Evolutionary conservation across 208 protist species (phyloP), one percentile per base, ranked within the genome.

Genomic region (Crithidia expoeki): DNA sequence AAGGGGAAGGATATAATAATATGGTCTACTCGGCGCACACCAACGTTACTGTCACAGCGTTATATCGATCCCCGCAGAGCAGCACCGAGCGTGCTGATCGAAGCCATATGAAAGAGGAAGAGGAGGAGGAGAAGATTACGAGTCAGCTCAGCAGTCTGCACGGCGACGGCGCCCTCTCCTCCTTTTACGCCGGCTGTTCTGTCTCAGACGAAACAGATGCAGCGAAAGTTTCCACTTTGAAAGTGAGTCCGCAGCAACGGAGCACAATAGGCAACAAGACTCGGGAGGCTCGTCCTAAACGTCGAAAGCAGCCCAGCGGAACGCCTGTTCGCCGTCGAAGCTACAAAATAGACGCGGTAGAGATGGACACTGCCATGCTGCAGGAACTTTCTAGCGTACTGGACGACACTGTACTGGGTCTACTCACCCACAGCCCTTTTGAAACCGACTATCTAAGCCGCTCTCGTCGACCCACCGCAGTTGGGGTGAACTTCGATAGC

Each of bases 321-420:
- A 27, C 58, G 21, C 66, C 59, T 16, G 51, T 66, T 12, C 65
- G 58, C 12, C 74, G 66, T 4, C 44, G 21, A 0, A 14, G n/a
- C 19, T 74, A n/a, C 49, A 25, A 59, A 17, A 68, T 79, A 9
- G 74, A 79, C 36, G 53, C 44, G 4, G 12, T 72, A 4, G 64
- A 68, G 50, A 16, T 53, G 36, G 40, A 79, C 34, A 63, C 58
- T 12, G 57, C 40, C 3, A 2, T 36, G 16, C 14, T 28, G 27
- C 17, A 40, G 0, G 74, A 67, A 51, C 53, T 68, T 5, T n/a
- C 74, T 21, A 36, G 21, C 3, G 2, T 50, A 6, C 57, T 19
- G 14, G 74, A 79, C 10, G 74, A 79, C 56, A 1, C 58, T 10
- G 28, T 46, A 14, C 51, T 79, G 11, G 74, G 66, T 10, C 40